These are phyloP conservation scores for Chlamydomonas applanata DNA, from an alignment of 139 green algal genomes.

Conservation along the genomic window DNA sequence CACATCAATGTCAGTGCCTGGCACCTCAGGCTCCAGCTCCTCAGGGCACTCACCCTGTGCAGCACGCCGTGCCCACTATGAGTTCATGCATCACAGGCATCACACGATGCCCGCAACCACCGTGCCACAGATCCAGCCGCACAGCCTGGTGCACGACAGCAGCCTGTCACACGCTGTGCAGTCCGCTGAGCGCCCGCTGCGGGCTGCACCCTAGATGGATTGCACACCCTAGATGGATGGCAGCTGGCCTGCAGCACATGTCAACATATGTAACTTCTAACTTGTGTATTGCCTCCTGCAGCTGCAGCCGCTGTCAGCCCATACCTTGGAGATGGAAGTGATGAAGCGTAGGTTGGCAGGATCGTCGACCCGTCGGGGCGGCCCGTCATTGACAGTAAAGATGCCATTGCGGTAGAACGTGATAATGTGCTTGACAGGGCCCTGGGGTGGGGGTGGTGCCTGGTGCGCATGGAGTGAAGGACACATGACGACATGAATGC, in stretches of 20 bases:
- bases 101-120: too few species aligned
- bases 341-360: constrained; percentile 77
- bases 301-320: not conserved
- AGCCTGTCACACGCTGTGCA: too few species aligned
- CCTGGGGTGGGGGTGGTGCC: not conserved
- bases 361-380: constrained; percentile 51
- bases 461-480: not conserved
- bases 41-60: constrained; percentile 61
- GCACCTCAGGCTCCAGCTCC: constrained; percentile 62
- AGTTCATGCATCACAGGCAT: not conserved
- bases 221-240: too few species aligned
- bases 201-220: too few species aligned
- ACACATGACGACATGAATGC: not conserved
- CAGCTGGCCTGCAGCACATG: too few species aligned
- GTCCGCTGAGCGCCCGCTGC: too few species aligned
- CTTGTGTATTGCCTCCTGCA: not conserved
- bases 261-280: too few species aligned
- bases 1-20: constrained; percentile 62
- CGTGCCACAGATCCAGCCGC: too few species aligned
- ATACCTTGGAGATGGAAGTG: constrained; percentile 50
- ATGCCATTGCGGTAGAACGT: constrained; percentile 82
- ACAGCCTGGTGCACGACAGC: too few species aligned
- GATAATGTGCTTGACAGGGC: constrained; percentile 58
- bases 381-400: constrained; percentile 83
- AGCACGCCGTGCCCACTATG: not conserved